Evolutionary conservation across 352 stramenopile genomes (phyloP).

Genomic region (Halophytophthora polymorphica): DNA sequence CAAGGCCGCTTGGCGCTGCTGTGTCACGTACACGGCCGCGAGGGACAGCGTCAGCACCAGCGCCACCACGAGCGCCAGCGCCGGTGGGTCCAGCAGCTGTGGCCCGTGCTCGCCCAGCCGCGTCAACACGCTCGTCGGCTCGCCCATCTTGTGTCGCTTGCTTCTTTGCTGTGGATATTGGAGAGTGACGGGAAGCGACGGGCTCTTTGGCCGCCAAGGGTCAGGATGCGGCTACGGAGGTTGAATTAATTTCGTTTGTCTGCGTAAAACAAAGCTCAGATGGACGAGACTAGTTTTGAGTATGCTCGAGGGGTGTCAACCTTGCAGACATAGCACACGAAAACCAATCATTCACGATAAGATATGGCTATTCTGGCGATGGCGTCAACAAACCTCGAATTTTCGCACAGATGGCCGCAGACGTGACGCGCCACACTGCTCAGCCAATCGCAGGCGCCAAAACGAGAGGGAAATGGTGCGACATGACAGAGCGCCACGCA

Average conservation of each 20-base stretch:
- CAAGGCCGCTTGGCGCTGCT: slow-evolving; percentile 17
- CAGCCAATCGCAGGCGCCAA: slow-evolving; percentile 1
- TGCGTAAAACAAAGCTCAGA: no score
- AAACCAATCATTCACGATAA: no score
- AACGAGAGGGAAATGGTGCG: no score
- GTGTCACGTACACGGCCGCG: slow-evolving; percentile 26
- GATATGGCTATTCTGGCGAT: no score
- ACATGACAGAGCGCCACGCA: slow-evolving; percentile 1
- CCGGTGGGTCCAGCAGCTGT: slow-evolving; percentile 15
- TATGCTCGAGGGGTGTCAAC: no score
- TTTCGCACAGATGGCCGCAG: no score
- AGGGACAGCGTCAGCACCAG: slow-evolving; percentile 35
- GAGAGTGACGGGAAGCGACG: slow-evolving; percentile 12
- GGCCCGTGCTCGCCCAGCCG: slow-evolving; percentile 23
- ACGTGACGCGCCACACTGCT: slow-evolving; percentile 3
- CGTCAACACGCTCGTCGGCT: slow-evolving; percentile 23
- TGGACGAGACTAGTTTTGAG: no score
- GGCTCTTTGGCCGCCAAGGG: background rate
- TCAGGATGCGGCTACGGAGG: background rate
- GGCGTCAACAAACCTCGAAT: no score
- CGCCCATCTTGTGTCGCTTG: slow-evolving; percentile 16
- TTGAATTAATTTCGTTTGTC: slow-evolving; percentile 1
- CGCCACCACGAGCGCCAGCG: slow-evolving; percentile 28
- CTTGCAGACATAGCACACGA: no score
- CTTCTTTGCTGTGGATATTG: slow-evolving; percentile 7